Evolutionary conservation across 2,329 filamentous ascomycete species (phyloP).

Genomic region (Aureobasidium sp.): DNA sequence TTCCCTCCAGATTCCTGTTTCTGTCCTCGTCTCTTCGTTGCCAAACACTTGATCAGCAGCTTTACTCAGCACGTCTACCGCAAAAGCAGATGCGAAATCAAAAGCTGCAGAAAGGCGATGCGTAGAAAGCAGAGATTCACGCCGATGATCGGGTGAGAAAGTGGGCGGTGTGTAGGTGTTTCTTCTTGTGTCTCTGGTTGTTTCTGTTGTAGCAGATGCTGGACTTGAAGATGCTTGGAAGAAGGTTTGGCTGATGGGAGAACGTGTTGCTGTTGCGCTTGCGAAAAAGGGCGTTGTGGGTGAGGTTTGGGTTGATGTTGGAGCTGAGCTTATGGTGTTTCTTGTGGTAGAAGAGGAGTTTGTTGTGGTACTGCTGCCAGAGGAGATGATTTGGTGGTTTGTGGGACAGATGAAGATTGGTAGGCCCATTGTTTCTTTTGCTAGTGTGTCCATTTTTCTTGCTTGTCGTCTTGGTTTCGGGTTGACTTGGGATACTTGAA

Average conservation of each 20-base stretch:
- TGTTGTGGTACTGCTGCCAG: background rate
- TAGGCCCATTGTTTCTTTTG: constrained; percentile 11
- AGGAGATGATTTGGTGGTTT: background rate
- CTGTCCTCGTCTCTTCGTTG: background rate
- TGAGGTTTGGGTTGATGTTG: background rate
- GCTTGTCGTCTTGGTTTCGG: background rate
- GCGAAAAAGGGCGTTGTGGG: background rate
- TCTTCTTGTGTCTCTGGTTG: background rate
- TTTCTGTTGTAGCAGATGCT: background rate
- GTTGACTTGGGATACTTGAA: background rate
- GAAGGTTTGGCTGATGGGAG: background rate
- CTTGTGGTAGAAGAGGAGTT: background rate
- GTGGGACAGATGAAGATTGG: constrained; percentile 1
- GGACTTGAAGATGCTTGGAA: background rate
- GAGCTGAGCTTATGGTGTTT: background rate
- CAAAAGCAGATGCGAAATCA: background rate
- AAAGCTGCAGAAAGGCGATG: background rate
- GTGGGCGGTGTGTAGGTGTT: constrained; percentile 4
- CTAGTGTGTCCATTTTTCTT: background rate
- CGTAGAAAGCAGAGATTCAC: background rate
- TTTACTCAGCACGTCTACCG: background rate
- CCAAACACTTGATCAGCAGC: background rate
- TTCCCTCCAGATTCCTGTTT: background rate
- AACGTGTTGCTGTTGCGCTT: background rate
- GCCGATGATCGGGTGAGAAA: background rate